phyloP scores from a whole-genome alignment of 352 stramenopile genomes.

The Globisporangium paddicum region DNA sequence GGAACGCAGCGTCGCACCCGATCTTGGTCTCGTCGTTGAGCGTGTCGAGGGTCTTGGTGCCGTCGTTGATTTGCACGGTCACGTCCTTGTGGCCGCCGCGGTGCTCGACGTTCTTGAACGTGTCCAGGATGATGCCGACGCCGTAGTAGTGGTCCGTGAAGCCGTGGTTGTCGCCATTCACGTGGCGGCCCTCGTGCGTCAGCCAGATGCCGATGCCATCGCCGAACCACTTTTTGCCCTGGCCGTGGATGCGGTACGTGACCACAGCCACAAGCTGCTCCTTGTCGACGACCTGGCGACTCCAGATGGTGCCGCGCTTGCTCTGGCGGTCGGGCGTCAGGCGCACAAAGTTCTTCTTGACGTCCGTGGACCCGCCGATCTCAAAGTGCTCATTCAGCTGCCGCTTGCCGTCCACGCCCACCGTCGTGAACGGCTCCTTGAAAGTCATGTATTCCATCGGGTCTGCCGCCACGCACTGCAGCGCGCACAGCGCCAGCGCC shows the following conservation, averaged over 20 bases:
- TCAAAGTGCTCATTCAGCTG: conserved; percentile 53
- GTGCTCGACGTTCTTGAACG: conserved; percentile 79
- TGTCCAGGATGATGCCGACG: conserved; percentile 73
- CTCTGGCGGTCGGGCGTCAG: conserved; percentile 77
- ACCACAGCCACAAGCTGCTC: conserved; percentile 59
- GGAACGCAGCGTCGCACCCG: conserved; percentile 72
- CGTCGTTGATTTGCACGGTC: conserved; percentile 75
- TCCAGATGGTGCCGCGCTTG: conserved; percentile 77
- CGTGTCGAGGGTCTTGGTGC: conserved; percentile 58
- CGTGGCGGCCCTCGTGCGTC: conserved; percentile 45
- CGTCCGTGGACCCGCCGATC: conserved; percentile 55
- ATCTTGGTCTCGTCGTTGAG: conserved; percentile 71
- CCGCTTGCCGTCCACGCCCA: conserved; percentile 46
- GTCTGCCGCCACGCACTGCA: conserved; percentile 8
- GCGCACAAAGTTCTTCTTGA: conserved; percentile 83
- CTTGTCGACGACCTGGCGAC: conserved; percentile 30
- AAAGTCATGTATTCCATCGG: conserved; percentile 35
- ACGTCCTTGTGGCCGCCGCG: conserved; percentile 77
- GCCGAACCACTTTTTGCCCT: conserved; percentile 75
- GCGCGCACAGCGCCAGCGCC: conserved; percentile 19
- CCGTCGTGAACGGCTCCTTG: conserved; percentile 53
- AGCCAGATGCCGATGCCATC: conserved; percentile 76
- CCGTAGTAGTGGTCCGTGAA: conserved; percentile 69
- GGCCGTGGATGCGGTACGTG: conserved; percentile 72
- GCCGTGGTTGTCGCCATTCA: conserved; percentile 68